Evolutionary conservation across 73 alveolate species (phyloP).

Genomic region (Urostyla sp.): DNA sequence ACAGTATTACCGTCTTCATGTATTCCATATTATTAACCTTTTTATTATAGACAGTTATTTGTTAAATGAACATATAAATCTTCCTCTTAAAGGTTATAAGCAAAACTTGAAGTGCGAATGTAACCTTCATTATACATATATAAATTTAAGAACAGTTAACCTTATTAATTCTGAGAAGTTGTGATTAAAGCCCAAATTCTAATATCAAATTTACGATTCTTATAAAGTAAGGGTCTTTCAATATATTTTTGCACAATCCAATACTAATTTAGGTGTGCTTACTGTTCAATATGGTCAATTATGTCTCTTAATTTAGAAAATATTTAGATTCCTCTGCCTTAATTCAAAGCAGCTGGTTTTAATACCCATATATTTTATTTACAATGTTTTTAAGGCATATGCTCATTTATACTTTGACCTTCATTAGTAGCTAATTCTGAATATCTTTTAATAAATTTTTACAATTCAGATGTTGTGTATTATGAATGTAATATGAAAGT

Average conservation of each 20-base stretch:
- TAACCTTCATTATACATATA: constrained; percentile 88
- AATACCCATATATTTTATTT: constrained; percentile 87
- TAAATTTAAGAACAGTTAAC: not conserved
- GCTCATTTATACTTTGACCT: constrained; percentile 60
- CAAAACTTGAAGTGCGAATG: constrained; percentile 81
- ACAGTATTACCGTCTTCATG: constrained; percentile 90
- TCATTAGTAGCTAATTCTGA: constrained; percentile 52
- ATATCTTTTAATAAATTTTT: constrained; percentile 53
- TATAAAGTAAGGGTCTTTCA: constrained; percentile 73
- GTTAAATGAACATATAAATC: constrained; percentile 87
- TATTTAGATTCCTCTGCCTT: constrained; percentile 60
- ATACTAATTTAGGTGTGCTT: not conserved
- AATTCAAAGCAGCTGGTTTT: constrained; percentile 76
- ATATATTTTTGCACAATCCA: constrained; percentile 79
- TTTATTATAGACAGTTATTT: constrained; percentile 83
- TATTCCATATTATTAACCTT: constrained; percentile 69
- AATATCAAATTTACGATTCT: constrained; percentile 75
- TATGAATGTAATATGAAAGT: constrained; percentile 54
- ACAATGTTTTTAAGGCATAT: constrained; percentile 82
- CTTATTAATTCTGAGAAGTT: not conserved
- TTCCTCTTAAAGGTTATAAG: constrained; percentile 62
- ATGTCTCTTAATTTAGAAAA: constrained; percentile 25
- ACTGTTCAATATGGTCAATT: constrained; percentile 1
- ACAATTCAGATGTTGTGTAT: constrained; percentile 45
- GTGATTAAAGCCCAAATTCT: constrained; percentile 76